Percentiles rank a stretch among this genome's conserved stretches.
Conservation (phyloP, 352 stramenopile genomes). For the Globisporangium nodosum region DNA sequence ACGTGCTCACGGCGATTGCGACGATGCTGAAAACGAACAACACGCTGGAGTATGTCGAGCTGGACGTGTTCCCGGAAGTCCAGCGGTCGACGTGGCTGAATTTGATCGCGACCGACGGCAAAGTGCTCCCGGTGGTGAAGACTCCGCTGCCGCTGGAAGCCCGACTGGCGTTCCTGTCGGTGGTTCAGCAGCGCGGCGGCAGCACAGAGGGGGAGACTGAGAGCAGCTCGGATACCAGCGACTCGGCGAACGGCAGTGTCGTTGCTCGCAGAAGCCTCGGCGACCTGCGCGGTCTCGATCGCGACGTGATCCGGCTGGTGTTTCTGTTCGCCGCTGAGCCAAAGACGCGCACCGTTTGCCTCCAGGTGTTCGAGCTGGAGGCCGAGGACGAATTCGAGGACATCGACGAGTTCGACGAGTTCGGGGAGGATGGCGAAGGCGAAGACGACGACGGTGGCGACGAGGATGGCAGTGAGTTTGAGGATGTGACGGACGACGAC, state of each 20-base stretch:
- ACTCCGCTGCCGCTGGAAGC: background rate
- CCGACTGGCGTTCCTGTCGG: background rate
- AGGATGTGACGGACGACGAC: slow-evolving; percentile 2
- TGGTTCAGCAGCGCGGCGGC: background rate
- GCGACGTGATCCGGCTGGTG: background rate
- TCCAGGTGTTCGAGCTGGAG: slow-evolving; percentile 1
- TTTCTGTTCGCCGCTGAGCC: slow-evolving; percentile 20
- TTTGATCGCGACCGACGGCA: background rate
- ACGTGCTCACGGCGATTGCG: background rate
- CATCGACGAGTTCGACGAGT: background rate
- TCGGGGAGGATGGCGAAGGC: background rate
- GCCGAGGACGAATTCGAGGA: slow-evolving; percentile 2
- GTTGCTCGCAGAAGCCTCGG: background rate
- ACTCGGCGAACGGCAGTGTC: background rate
- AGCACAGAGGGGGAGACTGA: background rate
- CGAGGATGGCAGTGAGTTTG: background rate
- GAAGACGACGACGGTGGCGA: background rate
- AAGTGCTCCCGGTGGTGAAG: slow-evolving; percentile 1
- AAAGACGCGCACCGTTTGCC: slow-evolving; percentile 19
- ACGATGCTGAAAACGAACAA: slow-evolving; percentile 6
- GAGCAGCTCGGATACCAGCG: background rate
- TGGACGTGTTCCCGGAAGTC: background rate
- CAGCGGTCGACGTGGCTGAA: background rate
- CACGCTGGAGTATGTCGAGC: slow-evolving; percentile 1
- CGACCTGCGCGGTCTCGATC: background rate